Conservation (phyloP, 78 protist species). For the Dictyostelium purpureum region DNA sequence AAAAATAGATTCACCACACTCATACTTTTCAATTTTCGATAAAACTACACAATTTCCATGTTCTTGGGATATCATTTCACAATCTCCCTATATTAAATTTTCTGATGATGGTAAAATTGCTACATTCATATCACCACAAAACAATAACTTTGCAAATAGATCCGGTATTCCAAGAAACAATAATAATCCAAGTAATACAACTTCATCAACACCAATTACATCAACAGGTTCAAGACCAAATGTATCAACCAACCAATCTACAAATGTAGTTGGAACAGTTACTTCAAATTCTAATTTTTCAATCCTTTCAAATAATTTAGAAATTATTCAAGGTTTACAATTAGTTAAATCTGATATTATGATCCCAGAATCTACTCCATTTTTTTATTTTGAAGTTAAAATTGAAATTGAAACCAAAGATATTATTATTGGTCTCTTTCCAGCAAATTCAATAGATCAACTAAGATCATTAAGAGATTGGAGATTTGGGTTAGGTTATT, state of each 20-base stretch:
- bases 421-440: conserved; percentile 29
- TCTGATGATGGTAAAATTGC: conserved; percentile 50
- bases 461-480: conserved; percentile 28
- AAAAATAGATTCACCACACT: conserved; percentile 68
- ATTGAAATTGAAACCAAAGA: conserved; percentile 41
- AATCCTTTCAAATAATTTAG: background rate
- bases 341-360: conserved; percentile 15
- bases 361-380: conserved; percentile 61
- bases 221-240: background rate
- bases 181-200: background rate
- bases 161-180: background rate
- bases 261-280: background rate
- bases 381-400: conserved; percentile 80
- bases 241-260: background rate
- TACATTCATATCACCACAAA: conserved; percentile 21
- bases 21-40: conserved; percentile 68
- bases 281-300: background rate
- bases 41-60: conserved; percentile 43
- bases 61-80: conserved; percentile 25
- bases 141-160: too few species aligned
- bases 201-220: background rate
- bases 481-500: conserved; percentile 53
- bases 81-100: background rate
- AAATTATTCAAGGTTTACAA: background rate
- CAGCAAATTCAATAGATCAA: conserved; percentile 4